A percentile compares a stretch with the other conserved stretches of the same genome.
These are phyloP conservation scores for Metarhizium anisopliae DNA, from an alignment of 2,329 filamentous ascomycete genomes.

Conservation along the genomic window DNA sequence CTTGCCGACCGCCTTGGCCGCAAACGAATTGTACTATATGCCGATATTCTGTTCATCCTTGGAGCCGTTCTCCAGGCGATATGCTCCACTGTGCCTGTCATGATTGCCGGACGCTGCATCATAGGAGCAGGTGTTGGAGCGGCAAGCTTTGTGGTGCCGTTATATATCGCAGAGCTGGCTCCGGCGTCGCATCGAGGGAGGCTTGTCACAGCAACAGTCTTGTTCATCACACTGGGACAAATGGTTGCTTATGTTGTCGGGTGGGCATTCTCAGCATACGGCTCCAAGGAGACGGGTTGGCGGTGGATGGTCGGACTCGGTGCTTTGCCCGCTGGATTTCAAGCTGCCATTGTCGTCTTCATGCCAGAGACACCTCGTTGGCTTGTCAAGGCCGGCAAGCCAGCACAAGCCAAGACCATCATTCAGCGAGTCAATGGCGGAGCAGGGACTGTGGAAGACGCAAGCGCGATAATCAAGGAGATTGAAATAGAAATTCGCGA, in stretches of 20 bases:
- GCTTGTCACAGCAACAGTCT: slow-evolving; percentile 69
- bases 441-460: slow-evolving; percentile 34
- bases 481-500: slow-evolving; percentile 70
- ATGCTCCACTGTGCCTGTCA: slow-evolving; percentile 46
- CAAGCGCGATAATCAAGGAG: slow-evolving; percentile 52
- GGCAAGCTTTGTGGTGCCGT: slow-evolving; percentile 72
- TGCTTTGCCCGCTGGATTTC: slow-evolving; percentile 64
- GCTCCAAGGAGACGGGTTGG: slow-evolving; percentile 55
- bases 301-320: slow-evolving; percentile 88
- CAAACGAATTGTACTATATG: slow-evolving; percentile 52
- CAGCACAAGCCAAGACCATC: slow-evolving; percentile 53
- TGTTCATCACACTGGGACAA: slow-evolving; percentile 83
- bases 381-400: slow-evolving; percentile 62
- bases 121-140: slow-evolving; percentile 67
- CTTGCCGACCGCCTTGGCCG: slow-evolving; percentile 54
- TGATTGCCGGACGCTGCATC: slow-evolving; percentile 60
- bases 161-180: slow-evolving; percentile 83
- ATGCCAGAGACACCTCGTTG: slow-evolving; percentile 89
- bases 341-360: slow-evolving; percentile 56
- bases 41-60: slow-evolving; percentile 57
- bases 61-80: slow-evolving; percentile 59
- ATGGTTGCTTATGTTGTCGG: slow-evolving; percentile 81
- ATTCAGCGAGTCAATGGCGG: slow-evolving; percentile 55
- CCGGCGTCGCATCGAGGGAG: slow-evolving; percentile 68
- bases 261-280: slow-evolving; percentile 59